Percentiles rank a stretch among this genome's conserved stretches.
These are phyloP conservation scores for Calocybe indica DNA, from an alignment of 768 basidiomycete genomes.

Conservation along the genomic window DNA sequence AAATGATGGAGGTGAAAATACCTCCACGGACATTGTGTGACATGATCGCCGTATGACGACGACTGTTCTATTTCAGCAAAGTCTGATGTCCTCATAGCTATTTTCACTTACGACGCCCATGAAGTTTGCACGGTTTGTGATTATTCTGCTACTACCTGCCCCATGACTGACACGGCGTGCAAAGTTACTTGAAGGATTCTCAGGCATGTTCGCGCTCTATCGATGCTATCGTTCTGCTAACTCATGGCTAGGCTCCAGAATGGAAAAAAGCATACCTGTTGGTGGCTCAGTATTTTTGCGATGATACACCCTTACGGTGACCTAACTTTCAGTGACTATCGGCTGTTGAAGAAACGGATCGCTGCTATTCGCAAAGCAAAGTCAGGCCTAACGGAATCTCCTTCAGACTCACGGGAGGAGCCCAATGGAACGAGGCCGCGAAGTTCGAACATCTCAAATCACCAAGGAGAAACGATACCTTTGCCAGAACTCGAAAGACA, in stretches of 20 bases:
- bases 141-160: background rate
- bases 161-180: background rate
- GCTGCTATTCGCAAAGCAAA: constrained; percentile 41
- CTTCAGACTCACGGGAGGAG: constrained; percentile 1
- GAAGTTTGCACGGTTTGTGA: constrained; percentile 54
- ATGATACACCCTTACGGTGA: background rate
- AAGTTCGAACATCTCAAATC: too few species aligned
- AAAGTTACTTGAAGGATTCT: constrained; percentile 64
- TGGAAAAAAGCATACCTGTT: constrained; percentile 71
- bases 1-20: background rate
- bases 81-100: background rate
- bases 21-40: background rate
- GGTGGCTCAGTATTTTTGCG: background rate
- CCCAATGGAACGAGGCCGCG: too few species aligned
- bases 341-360: constrained; percentile 63
- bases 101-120: constrained; percentile 21
- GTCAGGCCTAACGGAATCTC: constrained; percentile 15
- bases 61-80: background rate
- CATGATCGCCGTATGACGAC: background rate
- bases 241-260: constrained; percentile 52
- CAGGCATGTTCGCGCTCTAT: constrained; percentile 34
- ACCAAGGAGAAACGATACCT: too few species aligned
- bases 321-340: constrained; percentile 52
- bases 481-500: too few species aligned
- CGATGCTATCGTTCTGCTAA: background rate